Conservation (phyloP, 345 rosid species). For the Syzygium aromaticum region DNA sequence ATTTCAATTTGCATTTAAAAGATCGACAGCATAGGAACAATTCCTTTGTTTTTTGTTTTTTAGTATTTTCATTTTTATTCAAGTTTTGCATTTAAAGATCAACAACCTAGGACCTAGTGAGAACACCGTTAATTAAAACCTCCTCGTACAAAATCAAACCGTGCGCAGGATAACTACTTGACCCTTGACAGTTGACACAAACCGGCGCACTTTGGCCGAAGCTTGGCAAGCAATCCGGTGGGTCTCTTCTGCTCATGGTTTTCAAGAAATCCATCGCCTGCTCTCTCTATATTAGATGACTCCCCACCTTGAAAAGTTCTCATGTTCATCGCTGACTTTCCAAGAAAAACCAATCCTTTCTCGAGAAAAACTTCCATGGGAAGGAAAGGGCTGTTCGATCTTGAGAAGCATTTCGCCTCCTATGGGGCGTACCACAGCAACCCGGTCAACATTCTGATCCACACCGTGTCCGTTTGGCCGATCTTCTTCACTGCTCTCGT, state of each 20-base stretch:
- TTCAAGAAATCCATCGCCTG: not conserved
- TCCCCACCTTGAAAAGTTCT: not conserved
- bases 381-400: constrained; percentile 52
- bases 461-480: constrained; percentile 83
- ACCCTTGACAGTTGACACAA: not conserved
- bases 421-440: constrained; percentile 92
- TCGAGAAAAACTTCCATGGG: constrained; percentile 6
- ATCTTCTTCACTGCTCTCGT: constrained; percentile 62
- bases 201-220: not conserved
- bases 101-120: not conserved
- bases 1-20: no score
- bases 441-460: constrained; percentile 58
- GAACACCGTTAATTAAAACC: not conserved
- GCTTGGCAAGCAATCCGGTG: not conserved
- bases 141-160: not conserved
- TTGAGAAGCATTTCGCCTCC: constrained; percentile 82
- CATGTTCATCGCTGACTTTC: not conserved
- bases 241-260: not conserved
- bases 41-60: not conserved
- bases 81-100: not conserved
- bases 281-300: not conserved
- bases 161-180: not conserved
- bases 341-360: not conserved
- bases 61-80: not conserved
- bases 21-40: not conserved